Evolutionary conservation across 192 early-diverging fungal genomes (phyloP).

Genomic region (Backusella parvicylindrica): DNA sequence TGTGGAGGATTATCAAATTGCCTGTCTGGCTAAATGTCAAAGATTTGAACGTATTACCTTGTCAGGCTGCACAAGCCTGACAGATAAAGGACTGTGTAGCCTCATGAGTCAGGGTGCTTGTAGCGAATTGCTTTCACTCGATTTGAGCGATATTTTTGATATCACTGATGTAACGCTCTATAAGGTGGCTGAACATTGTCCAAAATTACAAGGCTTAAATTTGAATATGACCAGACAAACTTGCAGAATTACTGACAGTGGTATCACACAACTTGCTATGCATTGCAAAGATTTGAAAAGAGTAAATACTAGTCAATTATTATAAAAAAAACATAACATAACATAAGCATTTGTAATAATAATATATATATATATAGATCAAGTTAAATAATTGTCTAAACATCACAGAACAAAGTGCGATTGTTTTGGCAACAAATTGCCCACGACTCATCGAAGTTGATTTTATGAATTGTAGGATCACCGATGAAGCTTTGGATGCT

Average conservation of each 20-base stretch:
- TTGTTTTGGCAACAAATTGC: slow-evolving; percentile 47
- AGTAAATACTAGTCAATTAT: slow-evolving; percentile 35
- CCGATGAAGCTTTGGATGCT: slow-evolving; percentile 37
- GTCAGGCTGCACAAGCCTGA: slow-evolving; percentile 42
- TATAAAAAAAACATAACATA: background rate
- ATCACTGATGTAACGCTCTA: slow-evolving; percentile 41
- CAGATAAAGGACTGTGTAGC: slow-evolving; percentile 40
- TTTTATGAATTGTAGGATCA: slow-evolving; percentile 50
- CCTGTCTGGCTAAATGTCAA: slow-evolving; percentile 34
- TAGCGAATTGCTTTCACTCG: slow-evolving; percentile 40
- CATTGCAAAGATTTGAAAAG: slow-evolving; percentile 46
- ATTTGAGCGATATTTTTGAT: slow-evolving; percentile 47
- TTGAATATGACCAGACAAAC: slow-evolving; percentile 40
- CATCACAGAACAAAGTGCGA: slow-evolving; percentile 43
- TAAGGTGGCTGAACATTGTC: slow-evolving; percentile 42
- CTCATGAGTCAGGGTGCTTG: slow-evolving; percentile 36
- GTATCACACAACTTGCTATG: slow-evolving; percentile 40
- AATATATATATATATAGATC: slow-evolving; percentile 37
- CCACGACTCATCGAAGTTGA: slow-evolving; percentile 53
- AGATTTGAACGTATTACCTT: slow-evolving; percentile 52
- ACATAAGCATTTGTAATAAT: background rate
- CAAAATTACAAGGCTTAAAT: slow-evolving; percentile 54
- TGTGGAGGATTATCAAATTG: slow-evolving; percentile 37
- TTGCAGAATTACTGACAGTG: slow-evolving; percentile 32
- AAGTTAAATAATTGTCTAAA: slow-evolving; percentile 50